Conservation (phyloP, 2,329 filamentous ascomycete species). For the Stagonosporopsis tanaceti region DNA sequence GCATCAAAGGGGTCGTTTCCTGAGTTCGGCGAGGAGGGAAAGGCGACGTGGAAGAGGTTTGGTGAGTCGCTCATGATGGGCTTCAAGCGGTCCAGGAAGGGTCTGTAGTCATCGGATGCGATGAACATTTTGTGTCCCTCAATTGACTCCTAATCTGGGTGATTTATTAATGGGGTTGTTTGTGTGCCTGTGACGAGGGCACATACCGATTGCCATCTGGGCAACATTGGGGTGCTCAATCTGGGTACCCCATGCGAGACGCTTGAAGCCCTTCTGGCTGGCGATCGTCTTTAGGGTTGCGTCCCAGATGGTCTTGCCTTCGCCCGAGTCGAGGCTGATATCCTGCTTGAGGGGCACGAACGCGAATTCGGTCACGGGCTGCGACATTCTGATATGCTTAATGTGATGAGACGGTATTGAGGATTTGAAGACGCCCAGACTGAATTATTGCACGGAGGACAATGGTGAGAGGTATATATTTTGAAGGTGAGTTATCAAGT, state of each 20-base stretch:
- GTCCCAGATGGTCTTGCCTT: slow-evolving; percentile 43
- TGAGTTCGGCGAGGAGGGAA: slow-evolving; percentile 23
- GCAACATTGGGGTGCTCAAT: slow-evolving; percentile 51
- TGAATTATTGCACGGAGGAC: neutral
- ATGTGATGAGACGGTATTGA: neutral
- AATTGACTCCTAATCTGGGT: slow-evolving; percentile 55
- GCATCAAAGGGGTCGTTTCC: slow-evolving; percentile 42
- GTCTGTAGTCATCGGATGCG: slow-evolving; percentile 44
- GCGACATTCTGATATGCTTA: slow-evolving; percentile 23
- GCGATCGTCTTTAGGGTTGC: slow-evolving; percentile 46
- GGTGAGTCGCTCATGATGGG: slow-evolving; percentile 39
- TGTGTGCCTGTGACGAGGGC: neutral
- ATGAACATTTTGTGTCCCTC: slow-evolving; percentile 53
- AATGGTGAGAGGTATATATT: neutral
- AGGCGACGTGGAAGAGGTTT: slow-evolving; percentile 46
- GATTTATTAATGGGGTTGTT: neutral
- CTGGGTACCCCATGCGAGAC: slow-evolving; percentile 48
- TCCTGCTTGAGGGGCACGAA: slow-evolving; percentile 50
- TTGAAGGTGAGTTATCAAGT: neutral
- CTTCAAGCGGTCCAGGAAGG: slow-evolving; percentile 47
- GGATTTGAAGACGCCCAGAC: neutral
- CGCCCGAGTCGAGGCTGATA: slow-evolving; percentile 31
- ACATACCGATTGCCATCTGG: slow-evolving; percentile 53
- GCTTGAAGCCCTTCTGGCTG: slow-evolving; percentile 48
- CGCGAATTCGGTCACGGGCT: slow-evolving; percentile 51